These are phyloP conservation scores for Trichoderma endophyticum DNA, from an alignment of 2,329 filamentous ascomycete genomes.

Conservation along the genomic window DNA sequence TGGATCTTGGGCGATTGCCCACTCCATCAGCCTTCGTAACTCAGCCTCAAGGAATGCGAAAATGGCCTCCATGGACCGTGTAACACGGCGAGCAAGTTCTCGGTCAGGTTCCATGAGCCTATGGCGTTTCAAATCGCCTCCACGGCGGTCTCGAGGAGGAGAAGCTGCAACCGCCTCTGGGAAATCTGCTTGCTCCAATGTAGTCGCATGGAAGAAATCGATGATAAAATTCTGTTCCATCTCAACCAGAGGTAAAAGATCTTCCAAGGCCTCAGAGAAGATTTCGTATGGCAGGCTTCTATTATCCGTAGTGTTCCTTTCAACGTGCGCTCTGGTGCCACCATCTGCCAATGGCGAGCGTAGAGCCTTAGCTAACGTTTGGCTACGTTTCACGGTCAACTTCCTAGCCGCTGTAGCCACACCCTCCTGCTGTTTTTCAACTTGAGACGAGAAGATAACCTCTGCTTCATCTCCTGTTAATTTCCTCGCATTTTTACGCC, in stretches of 20 bases:
- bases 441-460: conserved; percentile 79
- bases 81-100: conserved; percentile 76
- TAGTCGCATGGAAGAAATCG: conserved; percentile 96
- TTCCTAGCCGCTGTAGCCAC: conserved; percentile 77
- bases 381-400: conserved; percentile 88
- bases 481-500: conserved; percentile 77
- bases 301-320: conserved; percentile 60
- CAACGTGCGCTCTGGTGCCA: conserved; percentile 44
- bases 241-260: conserved; percentile 76
- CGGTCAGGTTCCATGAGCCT: conserved; percentile 86
- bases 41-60: conserved; percentile 80
- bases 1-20: conserved; percentile 76
- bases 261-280: conserved; percentile 75
- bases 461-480: conserved; percentile 74
- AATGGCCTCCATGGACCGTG: conserved; percentile 84
- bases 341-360: conserved; percentile 66
- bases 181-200: conserved; percentile 77
- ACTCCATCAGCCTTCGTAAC: conserved; percentile 75
- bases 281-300: conserved; percentile 74
- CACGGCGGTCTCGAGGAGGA: conserved; percentile 64
- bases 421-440: conserved; percentile 80
- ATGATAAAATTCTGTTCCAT: conserved; percentile 97
- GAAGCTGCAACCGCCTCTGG: conserved; percentile 69
- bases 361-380: conserved; percentile 74
- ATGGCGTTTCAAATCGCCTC: conserved; percentile 69